A percentile compares a stretch with the other conserved stretches of the same genome.
Evolutionary conservation across 441 rosid genomes (phyloP).

Genomic region (Gossypium schwendimanii): DNA sequence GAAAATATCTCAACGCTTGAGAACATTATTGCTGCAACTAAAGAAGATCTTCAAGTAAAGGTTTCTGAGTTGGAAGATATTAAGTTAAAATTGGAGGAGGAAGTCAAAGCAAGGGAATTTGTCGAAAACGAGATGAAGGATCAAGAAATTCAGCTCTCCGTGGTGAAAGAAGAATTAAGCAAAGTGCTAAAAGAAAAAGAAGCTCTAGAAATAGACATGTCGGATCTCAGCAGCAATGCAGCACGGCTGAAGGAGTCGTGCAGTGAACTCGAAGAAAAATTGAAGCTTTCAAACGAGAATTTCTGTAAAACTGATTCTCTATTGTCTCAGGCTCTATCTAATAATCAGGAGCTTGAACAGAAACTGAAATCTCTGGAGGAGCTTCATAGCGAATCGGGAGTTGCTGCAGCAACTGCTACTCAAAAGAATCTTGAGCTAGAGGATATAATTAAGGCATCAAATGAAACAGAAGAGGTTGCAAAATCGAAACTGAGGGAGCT

Average conservation of each 20-base stretch:
- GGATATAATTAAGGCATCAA: slow-evolving; percentile 47
- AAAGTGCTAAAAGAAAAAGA: slow-evolving; percentile 43
- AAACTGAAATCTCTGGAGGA: slow-evolving; percentile 67
- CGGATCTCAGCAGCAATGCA: slow-evolving; percentile 41
- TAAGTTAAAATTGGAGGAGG: slow-evolving; percentile 50
- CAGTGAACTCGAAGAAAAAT: slow-evolving; percentile 54
- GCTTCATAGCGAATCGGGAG: slow-evolving; percentile 48
- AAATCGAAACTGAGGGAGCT: slow-evolving; percentile 58
- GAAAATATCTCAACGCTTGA: slow-evolving; percentile 49
- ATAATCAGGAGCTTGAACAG: slow-evolving; percentile 63
- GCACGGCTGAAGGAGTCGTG: slow-evolving; percentile 39
- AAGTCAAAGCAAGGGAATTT: slow-evolving; percentile 36
- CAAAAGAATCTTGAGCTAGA: slow-evolving; percentile 71
- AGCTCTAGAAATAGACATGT: slow-evolving; percentile 45
- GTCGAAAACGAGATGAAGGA: slow-evolving; percentile 34
- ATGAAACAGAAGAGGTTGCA: slow-evolving; percentile 58
- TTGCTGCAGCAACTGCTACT: slow-evolving; percentile 57
- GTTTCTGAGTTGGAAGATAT: slow-evolving; percentile 42
- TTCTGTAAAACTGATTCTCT: slow-evolving; percentile 56
- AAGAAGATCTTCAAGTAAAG: slow-evolving; percentile 50
- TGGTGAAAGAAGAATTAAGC: slow-evolving; percentile 31
- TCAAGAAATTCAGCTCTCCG: slow-evolving; percentile 29
- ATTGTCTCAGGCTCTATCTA: slow-evolving; percentile 62
- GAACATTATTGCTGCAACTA: slow-evolving; percentile 34
- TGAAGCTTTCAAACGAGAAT: slow-evolving; percentile 63